Percentiles rank a stretch among this genome's conserved stretches.
Evolutionary conservation across 202 grass and related monocot genomes (phyloP).

Genomic region (Carex arenaria): DNA sequence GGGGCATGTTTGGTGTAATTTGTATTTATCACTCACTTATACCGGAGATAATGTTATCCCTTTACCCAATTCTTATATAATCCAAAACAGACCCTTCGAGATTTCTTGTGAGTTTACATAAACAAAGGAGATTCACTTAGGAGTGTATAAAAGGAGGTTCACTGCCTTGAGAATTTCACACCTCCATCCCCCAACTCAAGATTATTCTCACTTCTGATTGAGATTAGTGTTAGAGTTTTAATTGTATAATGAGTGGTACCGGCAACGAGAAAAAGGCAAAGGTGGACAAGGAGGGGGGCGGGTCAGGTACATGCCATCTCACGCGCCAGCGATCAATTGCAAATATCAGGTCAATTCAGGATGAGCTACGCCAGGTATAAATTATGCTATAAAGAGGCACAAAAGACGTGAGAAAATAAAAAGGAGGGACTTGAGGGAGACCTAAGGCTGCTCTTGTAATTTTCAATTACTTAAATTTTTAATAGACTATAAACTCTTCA

Average conservation of each 20-base stretch:
- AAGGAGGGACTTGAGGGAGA: background rate
- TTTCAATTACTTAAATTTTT: background rate
- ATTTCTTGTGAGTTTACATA: background rate
- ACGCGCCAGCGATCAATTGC: background rate
- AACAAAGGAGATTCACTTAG: background rate
- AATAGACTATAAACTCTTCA: background rate
- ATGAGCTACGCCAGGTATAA: background rate
- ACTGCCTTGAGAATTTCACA: background rate
- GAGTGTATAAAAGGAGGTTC: background rate
- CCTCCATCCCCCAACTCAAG: background rate
- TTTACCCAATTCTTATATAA: background rate
- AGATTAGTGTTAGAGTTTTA: background rate
- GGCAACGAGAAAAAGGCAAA: background rate
- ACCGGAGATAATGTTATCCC: background rate
- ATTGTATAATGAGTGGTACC: background rate
- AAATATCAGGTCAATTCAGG: background rate
- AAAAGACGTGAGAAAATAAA: background rate
- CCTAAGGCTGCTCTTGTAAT: background rate
- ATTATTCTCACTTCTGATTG: background rate
- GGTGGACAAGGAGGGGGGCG: background rate
- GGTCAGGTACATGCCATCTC: background rate
- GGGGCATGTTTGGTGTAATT: background rate
- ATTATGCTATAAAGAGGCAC: background rate
- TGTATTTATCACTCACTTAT: background rate
- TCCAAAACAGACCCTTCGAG: background rate